These are phyloP conservation scores for Naganishia vishniacii DNA, from an alignment of 768 basidiomycete genomes.

Conservation along the genomic window DNA sequence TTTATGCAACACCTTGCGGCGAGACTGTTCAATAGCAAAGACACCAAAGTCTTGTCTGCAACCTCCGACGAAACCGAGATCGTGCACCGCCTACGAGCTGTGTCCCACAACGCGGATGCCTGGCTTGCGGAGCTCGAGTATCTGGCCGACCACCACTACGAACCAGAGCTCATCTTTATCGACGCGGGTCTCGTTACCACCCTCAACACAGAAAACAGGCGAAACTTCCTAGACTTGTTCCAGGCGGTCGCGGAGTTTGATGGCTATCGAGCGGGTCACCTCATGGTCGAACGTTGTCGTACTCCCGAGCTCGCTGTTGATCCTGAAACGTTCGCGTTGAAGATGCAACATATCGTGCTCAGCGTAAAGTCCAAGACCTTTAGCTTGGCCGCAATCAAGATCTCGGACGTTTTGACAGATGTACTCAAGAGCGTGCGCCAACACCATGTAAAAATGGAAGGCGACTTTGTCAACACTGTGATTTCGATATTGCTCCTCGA, in stretches of 20 bases:
- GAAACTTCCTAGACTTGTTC: slow-evolving; percentile 95
- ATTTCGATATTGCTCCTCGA: slow-evolving; percentile 88
- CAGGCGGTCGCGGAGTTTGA: slow-evolving; percentile 93
- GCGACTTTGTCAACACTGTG: slow-evolving; percentile 96
- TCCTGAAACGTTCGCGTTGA: slow-evolving; percentile 88
- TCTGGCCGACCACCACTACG: slow-evolving; percentile 67
- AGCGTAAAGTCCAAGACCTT: slow-evolving; percentile 94
- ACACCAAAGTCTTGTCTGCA: slow-evolving; percentile 39
- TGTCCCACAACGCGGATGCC: slow-evolving; percentile 55
- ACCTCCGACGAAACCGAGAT: slow-evolving; percentile 50
- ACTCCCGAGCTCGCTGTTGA: slow-evolving; percentile 85
- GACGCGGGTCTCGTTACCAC: slow-evolving; percentile 92
- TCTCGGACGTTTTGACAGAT: slow-evolving; percentile 83
- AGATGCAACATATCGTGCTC: slow-evolving; percentile 93
- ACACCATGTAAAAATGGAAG: slow-evolving; percentile 98
- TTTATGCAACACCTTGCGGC: slow-evolving; percentile 61
- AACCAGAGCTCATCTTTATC: slow-evolving; percentile 91
- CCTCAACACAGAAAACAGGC: slow-evolving; percentile 71
- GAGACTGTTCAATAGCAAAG: slow-evolving; percentile 53
- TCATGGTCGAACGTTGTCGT: slow-evolving; percentile 93
- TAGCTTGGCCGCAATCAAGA: slow-evolving; percentile 91
- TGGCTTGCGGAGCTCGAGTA: slow-evolving; percentile 68
- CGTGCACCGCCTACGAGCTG: slow-evolving; percentile 62
- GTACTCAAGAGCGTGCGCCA: slow-evolving; percentile 77
- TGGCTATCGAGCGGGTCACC: slow-evolving; percentile 85